phyloP scores from a whole-genome alignment of 2,329 filamentous ascomycete genomes.

The Fusarium brevicatenulatum region DNA sequence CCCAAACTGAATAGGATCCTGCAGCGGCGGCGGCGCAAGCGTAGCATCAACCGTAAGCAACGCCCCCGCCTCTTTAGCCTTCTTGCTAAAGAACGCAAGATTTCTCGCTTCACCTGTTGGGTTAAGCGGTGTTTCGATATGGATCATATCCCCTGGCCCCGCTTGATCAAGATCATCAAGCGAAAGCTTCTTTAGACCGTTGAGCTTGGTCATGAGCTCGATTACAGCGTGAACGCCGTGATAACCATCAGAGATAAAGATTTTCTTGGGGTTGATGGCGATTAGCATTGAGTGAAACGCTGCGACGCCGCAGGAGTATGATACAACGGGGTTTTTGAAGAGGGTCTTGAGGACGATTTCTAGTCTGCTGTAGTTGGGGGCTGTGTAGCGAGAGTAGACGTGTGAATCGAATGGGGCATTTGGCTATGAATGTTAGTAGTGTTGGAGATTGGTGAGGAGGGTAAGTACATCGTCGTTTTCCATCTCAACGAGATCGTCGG shows the following conservation, averaged over 20 bases:
- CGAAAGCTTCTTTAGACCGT: conserved; percentile 76
- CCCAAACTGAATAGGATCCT: conserved; percentile 83
- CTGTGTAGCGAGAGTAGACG: conserved; percentile 83
- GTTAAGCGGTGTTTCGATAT: conserved; percentile 94
- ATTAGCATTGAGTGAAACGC: conserved; percentile 89
- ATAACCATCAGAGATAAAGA: conserved; percentile 87
- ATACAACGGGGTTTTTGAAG: conserved; percentile 74
- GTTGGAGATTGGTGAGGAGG: neutral
- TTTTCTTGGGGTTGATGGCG: conserved; percentile 79
- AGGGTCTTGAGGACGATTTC: conserved; percentile 84
- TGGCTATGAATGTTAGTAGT: conserved; percentile 50
- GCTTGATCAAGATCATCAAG: conserved; percentile 74
- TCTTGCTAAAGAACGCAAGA: conserved; percentile 75
- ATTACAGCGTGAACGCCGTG: conserved; percentile 94
- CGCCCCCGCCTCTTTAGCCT: conserved; percentile 76
- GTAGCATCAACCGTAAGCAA: conserved; percentile 87
- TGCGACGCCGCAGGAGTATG: conserved; percentile 84
- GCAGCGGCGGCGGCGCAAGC: conserved; percentile 88
- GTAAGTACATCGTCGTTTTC: neutral
- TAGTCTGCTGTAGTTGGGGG: conserved; percentile 83
- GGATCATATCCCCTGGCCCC: conserved; percentile 76
- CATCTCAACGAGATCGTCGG: neutral
- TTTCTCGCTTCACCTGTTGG: conserved; percentile 84
- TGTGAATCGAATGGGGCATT: conserved; percentile 68
- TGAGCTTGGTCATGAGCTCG: conserved; percentile 76